Evolutionary conservation across 176 grass and related monocot genomes (phyloP), one percentile per base, ranked within the genome.

Genomic region (Bothriochloa decipiens): DNA sequence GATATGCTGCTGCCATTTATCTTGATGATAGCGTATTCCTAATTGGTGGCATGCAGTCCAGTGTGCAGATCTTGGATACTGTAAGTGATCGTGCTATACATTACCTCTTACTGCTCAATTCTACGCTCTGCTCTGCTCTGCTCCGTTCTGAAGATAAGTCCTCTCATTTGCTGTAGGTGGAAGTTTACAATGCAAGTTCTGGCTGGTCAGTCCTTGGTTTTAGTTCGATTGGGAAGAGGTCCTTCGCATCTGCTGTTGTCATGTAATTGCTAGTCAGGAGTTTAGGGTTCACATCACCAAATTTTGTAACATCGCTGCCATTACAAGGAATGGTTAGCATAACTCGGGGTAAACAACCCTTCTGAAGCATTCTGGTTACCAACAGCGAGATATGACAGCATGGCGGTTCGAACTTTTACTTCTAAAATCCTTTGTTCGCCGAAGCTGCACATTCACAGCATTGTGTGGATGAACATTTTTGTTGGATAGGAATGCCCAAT

Each of bases 161-260:
- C 47, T 72, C 71, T 37, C 60, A 33, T 43, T 61, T 74, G 5
- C 70, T 75, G 14, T 20, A 97, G 94, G 89, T 97, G 85, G 91
- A 97, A 81, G 90, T 84, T 68, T 97, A 88, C 81, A 87, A 71
- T 35, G 82, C 76, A 60, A 88, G 61, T 41, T 87, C 60, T 0
- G 83, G 91, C 17, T 98, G 96, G 96, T 85, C 75, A 62, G 69
- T 72, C 16, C 70, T 58, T 53, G 47, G 42, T 76, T 89, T 82
- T 46, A 81, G 36, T 77, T 83, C 92, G 63, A 77, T 98, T 64
- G 91, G 91, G 87, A 91, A 90, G 86, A 92, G 93, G 68, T 91
- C 85, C 74, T 98, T 95, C 33, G 65, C 91, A 2, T 93, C 92
- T 43, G 91, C 96, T 7, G 69, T 87, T 77, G 82, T 86, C 58